Evolutionary conservation across 2,329 filamentous ascomycete genomes (phyloP), one percentile per base, ranked within the genome.

Genomic region (Colletotrichum lupini): DNA sequence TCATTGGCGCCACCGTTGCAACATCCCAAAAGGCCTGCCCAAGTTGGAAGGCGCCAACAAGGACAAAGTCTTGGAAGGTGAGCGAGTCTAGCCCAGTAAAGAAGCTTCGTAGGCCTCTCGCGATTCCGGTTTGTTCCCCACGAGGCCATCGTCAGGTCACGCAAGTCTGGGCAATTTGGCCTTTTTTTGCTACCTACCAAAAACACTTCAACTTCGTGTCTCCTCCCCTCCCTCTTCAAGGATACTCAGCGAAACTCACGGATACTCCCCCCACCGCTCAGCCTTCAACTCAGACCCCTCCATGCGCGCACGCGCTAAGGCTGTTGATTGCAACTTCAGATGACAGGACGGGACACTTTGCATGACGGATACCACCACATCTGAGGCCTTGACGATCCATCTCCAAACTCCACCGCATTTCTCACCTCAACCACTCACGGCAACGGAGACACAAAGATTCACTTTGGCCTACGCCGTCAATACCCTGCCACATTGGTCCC

Each of bases 41-140:
- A 74, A 72, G 62, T 73, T 49, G 72, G 72, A 74, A 74, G 72
- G 72, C 72, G 72, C 72, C n/a, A 58, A 67, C 57, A 35, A 72
- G 22, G 53, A 56, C 57, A 32, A 68, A n/a, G 26, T 73, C 72
- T 67, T 72, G 68, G 72, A 53, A 61, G 52, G 52, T 42, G 67
- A 55, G 70, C 42, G 67, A 35, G 30, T 64, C 67, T 12, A 37
- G 59, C 42, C 65, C 53, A 59, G 58, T 37, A 22, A 28, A 66
- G 32, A 22, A 67, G 53, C 53, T 55, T 57, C 49, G 5, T 26
- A 55, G 35, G 32, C 6, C 16, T 32, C 53, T 70, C 61, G 42
- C 22, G 19, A 22, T 49, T n/a, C 42, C 6, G 22, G 9, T 46
- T 32, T n/a, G 37, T 58, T 32, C 69, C 58, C 35, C 49, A 58